Evolutionary conservation across 2,329 filamentous ascomycete species (phyloP).

Genomic region (Mycosphaerella sp.): DNA sequence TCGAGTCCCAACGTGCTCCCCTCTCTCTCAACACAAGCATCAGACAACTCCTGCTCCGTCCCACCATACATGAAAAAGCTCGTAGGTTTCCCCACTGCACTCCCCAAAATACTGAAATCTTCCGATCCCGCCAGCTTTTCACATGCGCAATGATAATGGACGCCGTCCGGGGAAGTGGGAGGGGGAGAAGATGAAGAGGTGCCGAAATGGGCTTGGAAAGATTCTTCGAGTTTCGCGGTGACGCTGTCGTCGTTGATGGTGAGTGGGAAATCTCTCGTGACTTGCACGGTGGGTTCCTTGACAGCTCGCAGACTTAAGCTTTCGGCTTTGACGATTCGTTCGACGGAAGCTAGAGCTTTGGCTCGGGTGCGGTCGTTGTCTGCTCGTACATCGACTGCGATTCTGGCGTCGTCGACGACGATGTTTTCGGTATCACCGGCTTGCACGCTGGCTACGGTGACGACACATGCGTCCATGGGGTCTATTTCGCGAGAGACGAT

Average conservation of each 20-base stretch:
- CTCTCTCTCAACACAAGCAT: conserved; percentile 40
- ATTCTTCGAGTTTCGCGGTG: conserved; percentile 38
- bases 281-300: conserved; percentile 40
- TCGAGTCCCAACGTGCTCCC: conserved; percentile 36
- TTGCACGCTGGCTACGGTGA: conserved; percentile 54
- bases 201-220: conserved; percentile 44
- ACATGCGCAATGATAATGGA: conserved; percentile 35
- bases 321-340: conserved; percentile 52
- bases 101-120: conserved; percentile 54
- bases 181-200: not conserved
- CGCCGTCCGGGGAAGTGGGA: conserved; percentile 15
- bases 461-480: conserved; percentile 48
- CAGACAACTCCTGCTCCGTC: conserved; percentile 45
- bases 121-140: conserved; percentile 47
- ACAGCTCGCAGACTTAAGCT: conserved; percentile 44
- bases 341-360: conserved; percentile 43
- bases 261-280: conserved; percentile 42
- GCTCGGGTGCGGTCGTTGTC: conserved; percentile 42
- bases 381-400: conserved; percentile 51
- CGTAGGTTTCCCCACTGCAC: conserved; percentile 44
- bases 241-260: conserved; percentile 48
- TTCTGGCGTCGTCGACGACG: conserved; percentile 49
- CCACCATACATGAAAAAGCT: conserved; percentile 55
- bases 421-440: conserved; percentile 57
- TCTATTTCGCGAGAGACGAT: conserved; percentile 52